Base-by-base conservation (phyloP, 1,284 basidiomycete species). In the Puccinia hordei region DNA sequence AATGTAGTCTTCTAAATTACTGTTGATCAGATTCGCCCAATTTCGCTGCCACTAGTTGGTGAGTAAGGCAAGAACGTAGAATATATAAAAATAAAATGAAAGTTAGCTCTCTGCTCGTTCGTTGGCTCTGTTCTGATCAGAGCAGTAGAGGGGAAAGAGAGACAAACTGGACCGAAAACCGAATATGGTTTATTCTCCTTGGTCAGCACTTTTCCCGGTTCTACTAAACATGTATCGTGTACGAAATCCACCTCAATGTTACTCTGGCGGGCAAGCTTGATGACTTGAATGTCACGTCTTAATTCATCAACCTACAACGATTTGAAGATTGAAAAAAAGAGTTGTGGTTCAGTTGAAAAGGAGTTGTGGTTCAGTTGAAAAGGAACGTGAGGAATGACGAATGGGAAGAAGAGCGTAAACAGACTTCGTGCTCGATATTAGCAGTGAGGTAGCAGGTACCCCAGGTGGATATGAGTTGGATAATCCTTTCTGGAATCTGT, bases 381-480 rank as follows among this genome's bases (percentile, higher is more conserved):
- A n/a, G n/a, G n/a, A n/a, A n/a, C n/a, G n/a, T n/a, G 55, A 12
- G n/a, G 6, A 24, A 73, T 53, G 22, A 41, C 19, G 44, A 22
- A 44, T 19, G 19, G 22, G 30, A 10, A 41, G 35, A 59, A 73
- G 46, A 27, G 12, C 22, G 24, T 8, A 46, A 57, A 59, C 38
- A 2, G 0, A 97, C 90, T 86, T 96, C 94, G 84, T 97, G 93
- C 84, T 96, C 93, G 61, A 95, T 90, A 83, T 97, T 97, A 33
- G 89, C 93, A 83, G 90, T 95, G 0, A 97, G 73, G 46, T 87
- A 88, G 0, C 86, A 90, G 17, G 89, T 89, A 1, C 82, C 71
- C 81, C 86, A 87, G 61, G 86, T 83, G 9, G 83, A 82, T 55
- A 86, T 82, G 9, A 93, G 85, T 0, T 89, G 87, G 17, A 92